Percentiles rank a stretch among this genome's conserved stretches.
Conservation (phyloP, 2,329 filamentous ascomycete species). For the Diaporthe sp. region DNA sequence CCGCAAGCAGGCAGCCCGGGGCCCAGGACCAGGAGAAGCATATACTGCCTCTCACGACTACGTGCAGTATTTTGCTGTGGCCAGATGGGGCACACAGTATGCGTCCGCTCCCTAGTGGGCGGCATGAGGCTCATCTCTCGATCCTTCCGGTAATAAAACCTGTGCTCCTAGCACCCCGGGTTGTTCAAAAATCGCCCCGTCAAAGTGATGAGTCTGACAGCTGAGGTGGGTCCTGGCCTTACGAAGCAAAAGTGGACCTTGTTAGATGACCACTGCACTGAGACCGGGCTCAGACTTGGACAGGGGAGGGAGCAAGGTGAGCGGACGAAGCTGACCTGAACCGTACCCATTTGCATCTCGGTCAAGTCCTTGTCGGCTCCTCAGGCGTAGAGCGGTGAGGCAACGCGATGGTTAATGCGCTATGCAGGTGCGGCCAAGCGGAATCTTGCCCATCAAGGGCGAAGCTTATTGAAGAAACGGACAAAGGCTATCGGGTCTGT, state of each 20-base stretch:
- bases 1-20: conserved; percentile 15
- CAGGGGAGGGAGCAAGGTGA: conserved; percentile 39
- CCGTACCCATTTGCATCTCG: conserved; percentile 34
- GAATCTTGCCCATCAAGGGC: conserved; percentile 2
- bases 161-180: conserved; percentile 8
- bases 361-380: conserved; percentile 33
- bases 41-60: not conserved
- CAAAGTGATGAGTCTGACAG: conserved; percentile 30
- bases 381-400: conserved; percentile 37
- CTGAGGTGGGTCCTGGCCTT: conserved; percentile 35
- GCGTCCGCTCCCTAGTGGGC: conserved; percentile 2
- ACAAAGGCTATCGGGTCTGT: conserved; percentile 23
- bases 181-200: conserved; percentile 19
- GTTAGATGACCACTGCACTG: conserved; percentile 27
- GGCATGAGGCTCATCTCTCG: conserved; percentile 28
- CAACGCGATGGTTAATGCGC: conserved; percentile 13
- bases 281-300: conserved; percentile 30
- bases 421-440: conserved; percentile 10
- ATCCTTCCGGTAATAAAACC: conserved; percentile 24
- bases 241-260: conserved; percentile 29
- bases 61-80: conserved; percentile 8
- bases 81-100: not conserved
- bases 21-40: not conserved
- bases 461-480: conserved; percentile 19
- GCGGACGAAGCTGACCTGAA: conserved; percentile 38